Percentiles rank a stretch among this genome's conserved stretches.
phyloP scores from a whole-genome alignment of 2,329 filamentous ascomycete species.

The Colletotrichum spaethianum region DNA sequence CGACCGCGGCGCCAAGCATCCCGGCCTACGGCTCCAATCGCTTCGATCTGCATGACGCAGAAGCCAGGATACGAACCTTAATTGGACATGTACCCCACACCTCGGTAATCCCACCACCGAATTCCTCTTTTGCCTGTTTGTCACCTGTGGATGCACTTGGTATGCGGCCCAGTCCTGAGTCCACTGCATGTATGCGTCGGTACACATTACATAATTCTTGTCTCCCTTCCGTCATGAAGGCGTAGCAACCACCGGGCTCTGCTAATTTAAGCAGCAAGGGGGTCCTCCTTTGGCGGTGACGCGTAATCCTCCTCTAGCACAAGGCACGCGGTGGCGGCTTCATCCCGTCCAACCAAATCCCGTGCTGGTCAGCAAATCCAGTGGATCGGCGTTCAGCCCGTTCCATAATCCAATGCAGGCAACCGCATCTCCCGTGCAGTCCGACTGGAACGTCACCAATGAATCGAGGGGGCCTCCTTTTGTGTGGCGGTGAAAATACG shows the following conservation, averaged over 20 bases:
- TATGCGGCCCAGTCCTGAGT: neutral
- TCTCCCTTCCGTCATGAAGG: conserved; percentile 12
- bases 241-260: conserved; percentile 13
- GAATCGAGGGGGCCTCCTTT: neutral
- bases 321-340: neutral
- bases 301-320: conserved; percentile 31
- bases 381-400: conserved; percentile 7
- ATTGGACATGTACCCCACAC: conserved; percentile 39
- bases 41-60: conserved; percentile 41
- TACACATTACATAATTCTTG: conserved; percentile 34
- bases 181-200: neutral
- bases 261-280: conserved; percentile 28
- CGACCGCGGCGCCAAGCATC: conserved; percentile 34
- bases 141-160: conserved; percentile 12
- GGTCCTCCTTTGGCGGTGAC: conserved; percentile 18
- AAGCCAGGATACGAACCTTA: conserved; percentile 41
- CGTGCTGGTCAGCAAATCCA: conserved; percentile 24
- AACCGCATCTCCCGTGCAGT: conserved; percentile 14
- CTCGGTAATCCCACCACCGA: conserved; percentile 1
- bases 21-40: conserved; percentile 37
- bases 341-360: conserved; percentile 19
- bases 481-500: conserved; percentile 34
- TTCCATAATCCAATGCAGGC: neutral
- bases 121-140: conserved; percentile 16
- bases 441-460: neutral